Percentiles rank a stretch among this genome's conserved stretches.
These are phyloP conservation scores for Boletus austroedulis DNA, from an alignment of 1,284 basidiomycete species.

Conservation along the genomic window DNA sequence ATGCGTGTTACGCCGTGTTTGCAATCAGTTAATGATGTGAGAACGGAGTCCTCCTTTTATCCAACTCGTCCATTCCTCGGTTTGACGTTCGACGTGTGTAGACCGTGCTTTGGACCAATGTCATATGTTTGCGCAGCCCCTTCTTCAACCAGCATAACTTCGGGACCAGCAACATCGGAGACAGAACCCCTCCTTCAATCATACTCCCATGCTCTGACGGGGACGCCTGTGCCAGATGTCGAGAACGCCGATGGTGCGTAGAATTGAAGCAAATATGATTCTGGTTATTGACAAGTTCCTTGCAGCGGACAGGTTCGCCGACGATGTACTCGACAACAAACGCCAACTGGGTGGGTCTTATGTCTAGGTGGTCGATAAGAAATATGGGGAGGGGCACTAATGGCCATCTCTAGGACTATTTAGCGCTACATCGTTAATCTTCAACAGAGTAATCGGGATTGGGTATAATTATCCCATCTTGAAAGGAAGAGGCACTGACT, in stretches of 20 bases:
- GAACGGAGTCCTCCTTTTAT: background rate
- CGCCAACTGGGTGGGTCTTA: conserved; percentile 42
- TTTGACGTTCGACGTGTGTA: background rate
- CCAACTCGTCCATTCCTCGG: background rate
- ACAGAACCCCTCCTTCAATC: conserved; percentile 25
- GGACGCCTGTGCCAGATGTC: background rate
- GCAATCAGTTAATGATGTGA: too few species aligned
- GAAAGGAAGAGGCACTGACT: background rate
- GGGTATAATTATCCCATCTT: conserved; percentile 44
- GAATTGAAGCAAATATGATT: background rate
- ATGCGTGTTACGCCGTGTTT: too few species aligned
- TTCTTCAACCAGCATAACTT: background rate
- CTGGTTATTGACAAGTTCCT: background rate
- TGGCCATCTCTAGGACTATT: conserved; percentile 41
- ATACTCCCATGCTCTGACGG: background rate
- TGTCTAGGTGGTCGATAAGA: background rate
- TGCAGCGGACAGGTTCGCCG: conserved; percentile 21
- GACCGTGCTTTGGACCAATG: conserved; percentile 9
- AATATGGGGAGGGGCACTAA: background rate
- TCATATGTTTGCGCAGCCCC: background rate
- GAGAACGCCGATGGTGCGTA: conserved; percentile 21
- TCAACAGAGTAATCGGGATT: conserved; percentile 76
- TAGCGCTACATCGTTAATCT: conserved; percentile 67
- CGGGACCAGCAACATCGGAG: conserved; percentile 10
- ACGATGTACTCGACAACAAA: conserved; percentile 44